Conservation (phyloP, 2,329 filamentous ascomycete genomes). For the Leptographium procerum region DNA sequence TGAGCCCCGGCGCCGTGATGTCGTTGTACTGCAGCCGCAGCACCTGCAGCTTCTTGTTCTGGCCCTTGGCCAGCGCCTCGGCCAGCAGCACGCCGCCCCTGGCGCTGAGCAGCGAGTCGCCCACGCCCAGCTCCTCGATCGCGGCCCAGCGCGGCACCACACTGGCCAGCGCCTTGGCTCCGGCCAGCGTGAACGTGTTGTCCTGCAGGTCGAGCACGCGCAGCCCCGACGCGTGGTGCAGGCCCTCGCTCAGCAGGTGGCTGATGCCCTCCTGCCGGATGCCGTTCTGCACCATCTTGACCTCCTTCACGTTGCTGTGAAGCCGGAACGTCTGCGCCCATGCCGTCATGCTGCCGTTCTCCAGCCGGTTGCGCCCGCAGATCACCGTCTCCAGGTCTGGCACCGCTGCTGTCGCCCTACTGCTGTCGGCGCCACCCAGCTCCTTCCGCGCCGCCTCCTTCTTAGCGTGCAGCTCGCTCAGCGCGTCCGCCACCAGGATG, state of each 20-base stretch:
- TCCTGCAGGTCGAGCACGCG: conserved; percentile 84
- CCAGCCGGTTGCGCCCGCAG: conserved; percentile 88
- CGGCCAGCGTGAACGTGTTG: conserved; percentile 84
- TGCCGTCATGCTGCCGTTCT: conserved; percentile 88
- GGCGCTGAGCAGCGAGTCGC: conserved; percentile 73
- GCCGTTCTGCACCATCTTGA: conserved; percentile 98
- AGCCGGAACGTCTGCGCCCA: conserved; percentile 84
- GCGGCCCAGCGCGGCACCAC: conserved; percentile 64
- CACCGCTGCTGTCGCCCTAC: conserved; percentile 43
- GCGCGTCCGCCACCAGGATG: conserved; percentile 76
- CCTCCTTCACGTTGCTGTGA: conserved; percentile 67
- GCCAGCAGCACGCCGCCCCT: conserved; percentile 68
- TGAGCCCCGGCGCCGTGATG: conserved; percentile 66
- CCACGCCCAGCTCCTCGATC: conserved; percentile 74
- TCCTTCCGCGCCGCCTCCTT: conserved; percentile 67
- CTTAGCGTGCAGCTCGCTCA: conserved; percentile 70
- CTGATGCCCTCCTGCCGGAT: conserved; percentile 90
- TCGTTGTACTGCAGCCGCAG: conserved; percentile 90
- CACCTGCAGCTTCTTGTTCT: conserved; percentile 68
- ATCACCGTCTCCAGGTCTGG: conserved; percentile 91
- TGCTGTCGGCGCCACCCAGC: conserved; percentile 20
- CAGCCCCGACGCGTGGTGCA: conserved; percentile 58
- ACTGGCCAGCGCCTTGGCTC: conserved; percentile 65
- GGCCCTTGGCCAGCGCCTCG: conserved; percentile 59
- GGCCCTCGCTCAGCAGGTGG: conserved; percentile 65